phyloP scores from a whole-genome alignment of 2,329 filamentous ascomycete genomes.

The Colletotrichum costaricense region DNA sequence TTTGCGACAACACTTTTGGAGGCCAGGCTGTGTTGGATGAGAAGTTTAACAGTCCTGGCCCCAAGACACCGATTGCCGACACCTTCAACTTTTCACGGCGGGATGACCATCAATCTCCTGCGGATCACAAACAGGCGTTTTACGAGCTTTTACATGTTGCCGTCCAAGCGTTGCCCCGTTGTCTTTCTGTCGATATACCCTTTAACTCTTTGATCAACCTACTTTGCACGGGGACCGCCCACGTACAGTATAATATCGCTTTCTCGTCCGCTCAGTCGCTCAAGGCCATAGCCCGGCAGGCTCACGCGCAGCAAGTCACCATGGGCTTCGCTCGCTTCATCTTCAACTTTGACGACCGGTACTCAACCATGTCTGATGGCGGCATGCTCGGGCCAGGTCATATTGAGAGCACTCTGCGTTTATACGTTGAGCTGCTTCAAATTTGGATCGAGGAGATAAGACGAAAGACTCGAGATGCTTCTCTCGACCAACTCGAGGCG shows the following conservation, averaged over 20 bases:
- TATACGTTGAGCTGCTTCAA: slow-evolving; percentile 92
- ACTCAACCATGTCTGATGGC: slow-evolving; percentile 97
- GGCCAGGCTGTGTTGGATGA: slow-evolving; percentile 96
- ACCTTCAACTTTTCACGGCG: slow-evolving; percentile 90
- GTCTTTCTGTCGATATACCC: slow-evolving; percentile 88
- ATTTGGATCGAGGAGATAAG: slow-evolving; percentile 99
- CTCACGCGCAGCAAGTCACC: slow-evolving; percentile 93
- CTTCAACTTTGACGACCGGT: slow-evolving; percentile 97
- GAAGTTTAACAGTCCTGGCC: slow-evolving; percentile 87
- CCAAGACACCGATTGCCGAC: slow-evolving; percentile 94
- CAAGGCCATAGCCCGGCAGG: slow-evolving; percentile 94
- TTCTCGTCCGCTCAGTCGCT: slow-evolving; percentile 91
- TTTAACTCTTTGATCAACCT: slow-evolving; percentile 95
- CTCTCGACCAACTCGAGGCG: slow-evolving; percentile 72
- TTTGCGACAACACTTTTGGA: slow-evolving; percentile 97
- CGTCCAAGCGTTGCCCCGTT: slow-evolving; percentile 94
- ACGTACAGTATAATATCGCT: slow-evolving; percentile 93
- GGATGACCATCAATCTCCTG: slow-evolving; percentile 78
- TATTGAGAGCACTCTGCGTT: slow-evolving; percentile 90
- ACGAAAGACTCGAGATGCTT: slow-evolving; percentile 81
- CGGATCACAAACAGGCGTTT: slow-evolving; percentile 92
- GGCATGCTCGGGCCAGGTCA: slow-evolving; percentile 94
- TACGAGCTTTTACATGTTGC: slow-evolving; percentile 96
- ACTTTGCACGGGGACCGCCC: slow-evolving; percentile 94
- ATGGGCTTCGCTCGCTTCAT: slow-evolving; percentile 98